phyloP scores from a whole-genome alignment of 768 basidiomycete genomes.

The Cystoderma amianthinum region DNA sequence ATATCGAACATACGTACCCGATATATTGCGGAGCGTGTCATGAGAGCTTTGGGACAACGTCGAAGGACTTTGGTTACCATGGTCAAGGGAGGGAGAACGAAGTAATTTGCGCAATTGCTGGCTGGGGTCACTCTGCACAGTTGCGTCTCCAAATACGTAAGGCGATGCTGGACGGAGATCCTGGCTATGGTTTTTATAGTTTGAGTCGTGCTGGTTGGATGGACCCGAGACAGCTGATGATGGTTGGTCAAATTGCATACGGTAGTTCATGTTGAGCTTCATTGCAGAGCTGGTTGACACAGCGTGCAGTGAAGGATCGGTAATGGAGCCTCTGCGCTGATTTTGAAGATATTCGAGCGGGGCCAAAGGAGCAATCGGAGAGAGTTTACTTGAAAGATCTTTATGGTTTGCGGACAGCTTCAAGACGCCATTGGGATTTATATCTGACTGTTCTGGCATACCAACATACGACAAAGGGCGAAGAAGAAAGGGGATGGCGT shows the following conservation, averaged over 20 bases:
- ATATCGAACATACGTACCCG: conserved; percentile 17
- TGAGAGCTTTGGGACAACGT: conserved; percentile 20
- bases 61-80: conserved; percentile 18
- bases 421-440: conserved; percentile 1
- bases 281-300: conserved; percentile 22
- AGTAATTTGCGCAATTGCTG: conserved; percentile 52
- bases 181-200: conserved; percentile 21
- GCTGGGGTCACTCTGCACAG: conserved; percentile 24
- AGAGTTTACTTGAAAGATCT: conserved; percentile 23
- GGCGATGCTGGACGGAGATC: conserved; percentile 58
- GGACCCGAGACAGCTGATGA: conserved; percentile 16
- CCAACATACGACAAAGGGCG: too few species aligned
- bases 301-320: conserved; percentile 75
- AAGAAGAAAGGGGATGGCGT: too few species aligned
- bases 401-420: neutral
- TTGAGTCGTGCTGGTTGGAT: conserved; percentile 20
- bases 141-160: conserved; percentile 68
- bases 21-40: conserved; percentile 16
- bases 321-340: conserved; percentile 78
- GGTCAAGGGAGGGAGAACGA: conserved; percentile 49
- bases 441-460: neutral
- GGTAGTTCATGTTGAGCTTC: conserved; percentile 19
- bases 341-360: conserved; percentile 76
- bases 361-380: conserved; percentile 55
- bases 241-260: conserved; percentile 15